These are phyloP conservation scores for Vigna mungo DNA, from an alignment of 306 rosid species.

Conservation along the genomic window DNA sequence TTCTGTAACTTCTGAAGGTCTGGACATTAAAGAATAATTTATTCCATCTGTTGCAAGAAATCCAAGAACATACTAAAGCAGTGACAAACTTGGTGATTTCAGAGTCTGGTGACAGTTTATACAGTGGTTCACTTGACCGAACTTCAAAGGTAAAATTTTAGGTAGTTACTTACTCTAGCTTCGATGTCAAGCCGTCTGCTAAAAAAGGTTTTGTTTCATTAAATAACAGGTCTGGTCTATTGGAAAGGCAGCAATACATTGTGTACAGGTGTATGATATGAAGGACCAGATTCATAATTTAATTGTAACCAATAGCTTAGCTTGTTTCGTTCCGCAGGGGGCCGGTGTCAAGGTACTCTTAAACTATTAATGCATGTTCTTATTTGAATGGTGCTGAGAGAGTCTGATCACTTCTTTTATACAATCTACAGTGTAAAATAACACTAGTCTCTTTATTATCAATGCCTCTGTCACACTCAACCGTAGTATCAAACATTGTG, in stretches of 20 bases:
- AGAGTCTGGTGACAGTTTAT: slow-evolving; percentile 65
- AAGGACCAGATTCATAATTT: slow-evolving; percentile 85
- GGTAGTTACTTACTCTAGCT: slow-evolving; percentile 32
- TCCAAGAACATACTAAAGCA: slow-evolving; percentile 75
- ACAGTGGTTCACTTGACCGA: slow-evolving; percentile 91
- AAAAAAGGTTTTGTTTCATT: slow-evolving; percentile 37
- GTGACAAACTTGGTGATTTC: slow-evolving; percentile 72
- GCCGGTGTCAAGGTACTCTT: slow-evolving; percentile 73
- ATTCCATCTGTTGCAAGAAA: slow-evolving; percentile 76
- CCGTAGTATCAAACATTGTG: not conserved
- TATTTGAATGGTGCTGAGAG: not conserved
- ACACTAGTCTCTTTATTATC: slow-evolving; percentile 7
- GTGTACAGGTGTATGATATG: slow-evolving; percentile 73
- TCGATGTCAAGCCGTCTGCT: slow-evolving; percentile 8
- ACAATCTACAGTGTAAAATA: slow-evolving; percentile 22
- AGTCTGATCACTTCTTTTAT: slow-evolving; percentile 25
- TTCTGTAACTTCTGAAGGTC: slow-evolving; percentile 61
- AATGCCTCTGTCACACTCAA: slow-evolving; percentile 22
- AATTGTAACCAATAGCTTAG: slow-evolving; percentile 54
- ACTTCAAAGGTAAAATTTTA: slow-evolving; percentile 63
- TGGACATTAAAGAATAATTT: slow-evolving; percentile 72
- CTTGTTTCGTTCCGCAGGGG: slow-evolving; percentile 82
- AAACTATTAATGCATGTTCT: slow-evolving; percentile 7
- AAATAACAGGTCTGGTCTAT: slow-evolving; percentile 78
- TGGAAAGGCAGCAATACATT: slow-evolving; percentile 59